A percentile compares a stretch with the other conserved stretches of the same genome.
phyloP scores from a whole-genome alignment of 768 basidiomycete species.

The Kwoniella pini region DNA sequence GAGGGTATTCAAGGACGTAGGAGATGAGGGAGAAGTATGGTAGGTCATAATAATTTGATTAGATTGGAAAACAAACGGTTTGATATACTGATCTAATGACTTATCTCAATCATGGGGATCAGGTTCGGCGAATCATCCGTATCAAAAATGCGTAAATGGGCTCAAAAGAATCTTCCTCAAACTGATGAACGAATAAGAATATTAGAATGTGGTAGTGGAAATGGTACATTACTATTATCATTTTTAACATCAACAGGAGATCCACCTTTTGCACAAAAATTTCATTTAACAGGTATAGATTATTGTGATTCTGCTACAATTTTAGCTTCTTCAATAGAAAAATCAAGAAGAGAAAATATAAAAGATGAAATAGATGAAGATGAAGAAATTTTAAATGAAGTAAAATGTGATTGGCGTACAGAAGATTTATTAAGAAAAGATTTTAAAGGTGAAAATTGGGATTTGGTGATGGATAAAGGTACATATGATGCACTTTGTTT shows the following conservation, averaged over 20 bases:
- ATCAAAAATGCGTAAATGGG: constrained; percentile 58
- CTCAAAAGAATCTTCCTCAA: constrained; percentile 48
- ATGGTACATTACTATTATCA: constrained; percentile 55
- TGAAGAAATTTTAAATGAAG: constrained; percentile 40
- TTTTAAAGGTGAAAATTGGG: constrained; percentile 49
- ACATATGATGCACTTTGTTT: constrained; percentile 58
- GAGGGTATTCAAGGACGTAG: constrained; percentile 55
- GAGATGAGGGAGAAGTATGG: constrained; percentile 59
- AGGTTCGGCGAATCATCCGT: constrained; percentile 58
- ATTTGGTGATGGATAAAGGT: constrained; percentile 57
- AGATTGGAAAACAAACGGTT: background rate
- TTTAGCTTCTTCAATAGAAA: constrained; percentile 48
- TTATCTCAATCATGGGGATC: too few species aligned
- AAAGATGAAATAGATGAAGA: constrained; percentile 30
- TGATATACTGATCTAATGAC: too few species aligned
- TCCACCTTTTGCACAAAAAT: constrained; percentile 24
- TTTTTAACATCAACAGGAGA: constrained; percentile 32
- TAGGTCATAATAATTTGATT: constrained; percentile 27
- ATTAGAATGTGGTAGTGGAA: constrained; percentile 57
- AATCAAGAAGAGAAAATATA: constrained; percentile 20
- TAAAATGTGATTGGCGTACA: constrained; percentile 36
- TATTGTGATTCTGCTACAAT: constrained; percentile 54
- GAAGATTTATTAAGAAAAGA: constrained; percentile 47
- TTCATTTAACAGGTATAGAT: constrained; percentile 56
- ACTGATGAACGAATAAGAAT: constrained; percentile 34